Conservation (phyloP, 345 rosid genomes). For the Erucastrum elatum region DNA sequence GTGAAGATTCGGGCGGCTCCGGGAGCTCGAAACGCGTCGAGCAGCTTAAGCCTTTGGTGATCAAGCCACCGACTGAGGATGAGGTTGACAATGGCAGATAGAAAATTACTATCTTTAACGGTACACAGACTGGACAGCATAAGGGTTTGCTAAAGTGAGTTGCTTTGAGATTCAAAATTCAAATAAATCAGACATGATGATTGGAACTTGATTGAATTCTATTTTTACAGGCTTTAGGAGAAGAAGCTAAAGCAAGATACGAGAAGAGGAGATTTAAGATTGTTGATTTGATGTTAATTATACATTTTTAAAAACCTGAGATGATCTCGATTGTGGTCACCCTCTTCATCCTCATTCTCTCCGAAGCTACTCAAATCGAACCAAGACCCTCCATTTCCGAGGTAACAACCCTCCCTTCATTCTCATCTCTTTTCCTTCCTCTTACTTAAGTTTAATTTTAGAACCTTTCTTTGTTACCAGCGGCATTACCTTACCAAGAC, state of each 20-base stretch:
- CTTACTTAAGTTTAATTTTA: background rate
- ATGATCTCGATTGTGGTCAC: background rate
- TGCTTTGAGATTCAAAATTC: constrained; percentile 13
- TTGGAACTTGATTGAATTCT: background rate
- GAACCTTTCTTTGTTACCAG: background rate
- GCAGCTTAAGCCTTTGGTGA: constrained; percentile 58
- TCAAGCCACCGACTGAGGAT: constrained; percentile 50
- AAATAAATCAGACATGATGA: background rate
- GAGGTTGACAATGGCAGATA: constrained; percentile 75
- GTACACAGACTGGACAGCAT: constrained; percentile 96
- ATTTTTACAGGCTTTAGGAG: constrained; percentile 55
- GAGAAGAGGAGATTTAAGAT: constrained; percentile 75
- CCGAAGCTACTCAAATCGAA: background rate
- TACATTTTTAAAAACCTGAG: too few species aligned
- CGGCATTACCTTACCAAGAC: background rate
- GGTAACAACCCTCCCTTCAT: background rate
- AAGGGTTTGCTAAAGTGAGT: constrained; percentile 95
- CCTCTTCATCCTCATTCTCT: background rate
- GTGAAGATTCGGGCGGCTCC: constrained; percentile 57
- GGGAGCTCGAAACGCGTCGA: constrained; percentile 46
- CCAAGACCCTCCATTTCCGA: background rate
- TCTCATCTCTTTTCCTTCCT: background rate
- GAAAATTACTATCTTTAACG: constrained; percentile 78
- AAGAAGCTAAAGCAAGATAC: constrained; percentile 84
- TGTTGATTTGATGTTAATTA: constrained; percentile 73